These are phyloP conservation scores for Pyrenula massariospora DNA, from an alignment of 495 filamentous ascomycete species.

Conservation along the genomic window DNA sequence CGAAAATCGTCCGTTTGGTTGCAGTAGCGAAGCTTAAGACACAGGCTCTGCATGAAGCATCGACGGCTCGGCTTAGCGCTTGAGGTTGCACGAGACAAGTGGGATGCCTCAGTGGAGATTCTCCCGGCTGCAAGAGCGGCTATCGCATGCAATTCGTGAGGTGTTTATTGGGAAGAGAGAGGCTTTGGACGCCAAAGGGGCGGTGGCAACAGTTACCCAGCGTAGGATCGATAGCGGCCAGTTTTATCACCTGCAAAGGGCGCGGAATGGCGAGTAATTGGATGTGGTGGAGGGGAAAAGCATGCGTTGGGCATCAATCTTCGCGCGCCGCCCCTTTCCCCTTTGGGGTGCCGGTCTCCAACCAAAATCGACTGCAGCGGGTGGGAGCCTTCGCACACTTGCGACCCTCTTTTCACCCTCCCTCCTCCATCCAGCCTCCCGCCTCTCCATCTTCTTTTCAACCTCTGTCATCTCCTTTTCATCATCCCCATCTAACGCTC, in stretches of 20 bases:
- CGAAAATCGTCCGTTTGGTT: not conserved
- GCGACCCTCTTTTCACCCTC: not conserved
- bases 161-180: too few species aligned
- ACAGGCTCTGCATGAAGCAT: not conserved
- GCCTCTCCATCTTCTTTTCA: not conserved
- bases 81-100: not conserved
- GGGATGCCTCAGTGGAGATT: too few species aligned
- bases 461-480: not conserved
- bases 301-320: not conserved
- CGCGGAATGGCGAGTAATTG: not conserved
- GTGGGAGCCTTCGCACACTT: not conserved
- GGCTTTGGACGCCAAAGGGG: not conserved
- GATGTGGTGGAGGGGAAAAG: not conserved
- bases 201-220: not conserved
- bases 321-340: not conserved
- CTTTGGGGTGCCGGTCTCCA: not conserved
- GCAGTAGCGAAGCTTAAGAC: not conserved
- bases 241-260: not conserved
- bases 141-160: too few species aligned
- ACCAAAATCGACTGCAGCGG: not conserved
- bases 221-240: not conserved
- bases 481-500: too few species aligned
- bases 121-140: too few species aligned
- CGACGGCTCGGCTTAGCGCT: not conserved
- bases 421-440: not conserved